A percentile compares a stretch with the other conserved stretches of the same genome.
Conservation (phyloP, 495 filamentous ascomycete genomes). For the Halenospora varia region DNA sequence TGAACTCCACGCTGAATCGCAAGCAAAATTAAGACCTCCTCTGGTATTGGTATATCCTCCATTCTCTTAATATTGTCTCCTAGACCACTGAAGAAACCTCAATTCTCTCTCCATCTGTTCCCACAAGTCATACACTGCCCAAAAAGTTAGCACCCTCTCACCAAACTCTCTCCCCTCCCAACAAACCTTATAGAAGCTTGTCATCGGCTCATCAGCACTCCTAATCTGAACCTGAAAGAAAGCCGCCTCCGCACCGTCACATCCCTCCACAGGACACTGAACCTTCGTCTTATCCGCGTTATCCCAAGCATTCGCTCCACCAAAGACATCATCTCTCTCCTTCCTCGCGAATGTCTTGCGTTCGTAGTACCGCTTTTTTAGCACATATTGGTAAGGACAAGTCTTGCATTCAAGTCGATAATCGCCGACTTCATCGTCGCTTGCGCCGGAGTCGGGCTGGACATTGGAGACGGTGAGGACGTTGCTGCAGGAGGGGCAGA, state of each 20-base stretch:
- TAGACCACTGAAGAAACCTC: not conserved
- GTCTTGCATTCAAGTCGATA: slow-evolving; percentile 89
- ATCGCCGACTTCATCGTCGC: slow-evolving; percentile 36
- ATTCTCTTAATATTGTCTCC: not conserved
- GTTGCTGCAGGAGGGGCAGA: slow-evolving; percentile 93
- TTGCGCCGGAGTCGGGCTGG: slow-evolving; percentile 22
- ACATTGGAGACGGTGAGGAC: slow-evolving; percentile 59
- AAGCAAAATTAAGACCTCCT: slow-evolving; percentile 12
- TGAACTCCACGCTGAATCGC: slow-evolving; percentile 23
- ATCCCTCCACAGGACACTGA: slow-evolving; percentile 73
- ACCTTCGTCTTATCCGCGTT: slow-evolving; percentile 77
- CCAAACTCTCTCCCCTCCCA: not conserved
- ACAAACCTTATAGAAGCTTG: slow-evolving; percentile 81
- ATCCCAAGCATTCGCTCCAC: slow-evolving; percentile 79
- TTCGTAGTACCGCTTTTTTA: slow-evolving; percentile 70
- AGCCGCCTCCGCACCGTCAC: slow-evolving; percentile 74
- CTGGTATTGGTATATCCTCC: not conserved
- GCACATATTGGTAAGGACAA: slow-evolving; percentile 82
- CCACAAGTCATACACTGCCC: slow-evolving; percentile 56
- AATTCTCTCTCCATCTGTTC: slow-evolving; percentile 53
- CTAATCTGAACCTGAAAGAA: slow-evolving; percentile 97
- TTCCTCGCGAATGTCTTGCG: slow-evolving; percentile 72
- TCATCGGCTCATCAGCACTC: slow-evolving; percentile 98
- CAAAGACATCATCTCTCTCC: slow-evolving; percentile 88
- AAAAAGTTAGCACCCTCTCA: slow-evolving; percentile 14